Evolutionary conservation across 2,329 filamentous ascomycete genomes (phyloP), one percentile per base, ranked within the genome.

Genomic region (Byssoonygena ceratinophila): DNA sequence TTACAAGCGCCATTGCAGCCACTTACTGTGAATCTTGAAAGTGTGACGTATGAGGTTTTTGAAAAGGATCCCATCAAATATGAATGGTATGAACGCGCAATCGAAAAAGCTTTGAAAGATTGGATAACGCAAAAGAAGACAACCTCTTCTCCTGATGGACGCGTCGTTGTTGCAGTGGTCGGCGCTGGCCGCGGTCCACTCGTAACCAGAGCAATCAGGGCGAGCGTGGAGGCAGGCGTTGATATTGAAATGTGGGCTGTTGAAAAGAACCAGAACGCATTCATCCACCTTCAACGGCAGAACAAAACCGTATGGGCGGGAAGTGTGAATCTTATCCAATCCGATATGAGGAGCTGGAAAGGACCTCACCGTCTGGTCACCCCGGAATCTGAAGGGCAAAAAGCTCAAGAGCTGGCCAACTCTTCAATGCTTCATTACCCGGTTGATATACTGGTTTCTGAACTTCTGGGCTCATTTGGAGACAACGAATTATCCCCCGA

Each of bases 31-130:
- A 98, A 98, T 61, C 77, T 98, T 12, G 94, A 98, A 67, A 95
- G 89, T 44, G 86, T 94, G 39, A 98, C 92, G 0, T 98, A 98
- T 67, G 92, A 98, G 66, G 91, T 97, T 1, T 98, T 98, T 63
- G 92, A 98, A 67, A 94, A 94, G 60, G 94, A 98, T 58, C 92
- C 92, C 0, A 86, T 98, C 70, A 98, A 98, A 70, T 98, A 98
- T 66, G 83, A 89, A 58, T 94, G 91, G 76, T 98, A 98, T 65
- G 89, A 97, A 67, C 76, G 78, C 43, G 92, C 92, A 12, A 84
- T 94, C 53, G 80, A 81, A 3, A 81, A 86, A 58, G 91, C 92
- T 0, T 75, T 98, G 56, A 76, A 73, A 11, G 90, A 97, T 63
- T 94, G 92, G 84, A 77, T 77, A 54, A 71, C 76, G 34, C 76